A percentile compares a stretch with the other conserved stretches of the same genome.
Evolutionary conservation across 1,139 yeast species (phyloP).

Genomic region (Candida smagusa): DNA sequence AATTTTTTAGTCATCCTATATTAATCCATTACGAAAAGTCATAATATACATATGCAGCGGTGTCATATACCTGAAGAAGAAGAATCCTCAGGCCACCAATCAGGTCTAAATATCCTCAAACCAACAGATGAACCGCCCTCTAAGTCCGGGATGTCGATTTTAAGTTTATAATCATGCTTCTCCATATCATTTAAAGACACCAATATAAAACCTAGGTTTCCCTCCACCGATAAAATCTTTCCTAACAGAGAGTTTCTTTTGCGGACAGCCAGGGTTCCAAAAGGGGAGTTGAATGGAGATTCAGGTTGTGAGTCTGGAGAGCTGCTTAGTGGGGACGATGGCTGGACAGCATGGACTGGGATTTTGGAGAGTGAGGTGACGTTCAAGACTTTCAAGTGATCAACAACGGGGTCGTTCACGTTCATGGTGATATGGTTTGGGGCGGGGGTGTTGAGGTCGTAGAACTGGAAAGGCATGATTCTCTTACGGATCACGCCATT

Average conservation of each 20-base stretch:
- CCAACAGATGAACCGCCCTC: constrained; percentile 23
- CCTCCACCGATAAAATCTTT: constrained; percentile 51
- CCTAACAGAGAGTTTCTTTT: constrained; percentile 52
- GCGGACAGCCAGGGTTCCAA: constrained; percentile 19
- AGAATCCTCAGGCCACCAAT: constrained; percentile 60
- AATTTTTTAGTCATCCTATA: not conserved
- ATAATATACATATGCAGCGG: too few relatives aligned
- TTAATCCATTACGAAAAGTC: too few relatives aligned
- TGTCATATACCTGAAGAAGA: too few relatives aligned
- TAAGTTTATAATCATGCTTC: constrained; percentile 21
- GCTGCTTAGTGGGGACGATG: not conserved
- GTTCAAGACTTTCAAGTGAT: constrained; percentile 16
- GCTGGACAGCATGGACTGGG: not conserved
- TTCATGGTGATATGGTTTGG: constrained; percentile 13
- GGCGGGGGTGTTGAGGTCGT: constrained; percentile 15
- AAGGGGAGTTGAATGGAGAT: constrained; percentile 32
- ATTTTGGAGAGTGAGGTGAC: constrained; percentile 18
- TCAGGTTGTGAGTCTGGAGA: not conserved
- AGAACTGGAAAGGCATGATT: constrained; percentile 67
- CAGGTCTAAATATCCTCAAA: constrained; percentile 52
- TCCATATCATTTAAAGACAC: constrained; percentile 45
- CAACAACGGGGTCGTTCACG: constrained; percentile 16
- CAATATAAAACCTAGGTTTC: constrained; percentile 66
- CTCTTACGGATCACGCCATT: constrained; percentile 82
- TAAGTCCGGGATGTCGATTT: constrained; percentile 28